phyloP scores from a whole-genome alignment of 768 basidiomycete genomes.

The Lactarius tabidus region DNA sequence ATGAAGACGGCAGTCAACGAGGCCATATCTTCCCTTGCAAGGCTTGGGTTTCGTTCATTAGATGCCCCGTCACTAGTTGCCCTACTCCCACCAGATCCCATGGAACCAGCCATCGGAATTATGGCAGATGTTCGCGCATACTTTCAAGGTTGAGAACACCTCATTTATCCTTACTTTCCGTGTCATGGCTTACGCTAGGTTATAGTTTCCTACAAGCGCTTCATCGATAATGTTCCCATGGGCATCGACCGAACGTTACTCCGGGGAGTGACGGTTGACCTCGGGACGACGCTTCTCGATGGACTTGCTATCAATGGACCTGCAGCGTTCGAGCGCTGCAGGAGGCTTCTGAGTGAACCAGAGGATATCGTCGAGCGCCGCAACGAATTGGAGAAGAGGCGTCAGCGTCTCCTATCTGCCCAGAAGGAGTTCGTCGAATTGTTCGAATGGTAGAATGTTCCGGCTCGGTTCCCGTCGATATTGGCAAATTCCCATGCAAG shows the following conservation, averaged over 20 bases:
- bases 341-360: slow-evolving; percentile 49
- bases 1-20: not conserved
- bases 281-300: slow-evolving; percentile 41
- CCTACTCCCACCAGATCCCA: slow-evolving; percentile 47
- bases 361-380: slow-evolving; percentile 39
- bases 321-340: slow-evolving; percentile 43
- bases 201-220: slow-evolving; percentile 48
- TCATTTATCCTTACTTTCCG: slow-evolving; percentile 17
- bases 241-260: slow-evolving; percentile 54
- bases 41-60: slow-evolving; percentile 39
- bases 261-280: slow-evolving; percentile 39
- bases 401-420: slow-evolving; percentile 45
- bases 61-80: slow-evolving; percentile 44
- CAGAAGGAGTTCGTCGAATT: slow-evolving; percentile 36
- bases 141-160: slow-evolving; percentile 55
- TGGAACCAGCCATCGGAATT: slow-evolving; percentile 51
- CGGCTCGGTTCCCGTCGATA: not conserved
- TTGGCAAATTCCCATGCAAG: not conserved
- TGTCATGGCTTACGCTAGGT: slow-evolving; percentile 1
- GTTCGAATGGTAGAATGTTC: slow-evolving; percentile 9
- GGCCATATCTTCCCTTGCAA: slow-evolving; percentile 29
- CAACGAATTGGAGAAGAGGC: slow-evolving; percentile 45
- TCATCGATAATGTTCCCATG: slow-evolving; percentile 44
- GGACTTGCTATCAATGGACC: slow-evolving; percentile 47
- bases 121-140: slow-evolving; percentile 74